Evolutionary conservation across 192 early-diverging fungal species (phyloP), one percentile per base, ranked within the genome.

Genomic region (Oehlia diaphana): DNA sequence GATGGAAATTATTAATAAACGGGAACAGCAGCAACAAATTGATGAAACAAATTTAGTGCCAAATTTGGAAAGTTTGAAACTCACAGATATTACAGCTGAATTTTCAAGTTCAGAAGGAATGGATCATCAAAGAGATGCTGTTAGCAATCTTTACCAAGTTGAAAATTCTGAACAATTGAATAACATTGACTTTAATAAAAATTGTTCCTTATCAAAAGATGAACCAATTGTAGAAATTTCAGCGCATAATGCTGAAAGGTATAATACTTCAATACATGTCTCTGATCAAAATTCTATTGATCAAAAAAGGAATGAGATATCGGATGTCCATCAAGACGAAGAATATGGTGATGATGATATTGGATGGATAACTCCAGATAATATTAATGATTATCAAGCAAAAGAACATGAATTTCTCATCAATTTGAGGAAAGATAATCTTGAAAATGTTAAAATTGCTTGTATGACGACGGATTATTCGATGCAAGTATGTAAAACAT

Each of bases 341-440:
- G 78, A 72, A 63, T 50, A 35, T 69, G 69, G 67, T 61, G 74
- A 79, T 50, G 26, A 53, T 58, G 70, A 79, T 71, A 33, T 67
- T n/a, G 74, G 50, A 12, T 70, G 71, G 76, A 80, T 82, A 53
- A 80, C 79, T 21, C 73, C 71, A 2, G 79, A 81, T 68, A 49
- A 77, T 70, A 74, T 77, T 26, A 9, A 44, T n/a, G 26, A 68
- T 14, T 33, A 74, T 66, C 33, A 70, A 69, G 77, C 28, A 78
- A 68, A 69, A 42, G 35, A 78, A 70, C 44, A 23, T 33, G 26
- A 64, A 28, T 42, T 33, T 63, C 3, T 7, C 1, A 6, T 44
- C 12, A 74, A 72, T 37, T 33, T 13, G 12, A 58, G 49, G 63
- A 62, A 74, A 80, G 49, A 72, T 68, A 16, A 58, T 44, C 42